A percentile compares a stretch with the other conserved stretches of the same genome.
These are phyloP conservation scores for Botryotinia globosa DNA, from an alignment of 2,329 filamentous ascomycete species.

Conservation along the genomic window DNA sequence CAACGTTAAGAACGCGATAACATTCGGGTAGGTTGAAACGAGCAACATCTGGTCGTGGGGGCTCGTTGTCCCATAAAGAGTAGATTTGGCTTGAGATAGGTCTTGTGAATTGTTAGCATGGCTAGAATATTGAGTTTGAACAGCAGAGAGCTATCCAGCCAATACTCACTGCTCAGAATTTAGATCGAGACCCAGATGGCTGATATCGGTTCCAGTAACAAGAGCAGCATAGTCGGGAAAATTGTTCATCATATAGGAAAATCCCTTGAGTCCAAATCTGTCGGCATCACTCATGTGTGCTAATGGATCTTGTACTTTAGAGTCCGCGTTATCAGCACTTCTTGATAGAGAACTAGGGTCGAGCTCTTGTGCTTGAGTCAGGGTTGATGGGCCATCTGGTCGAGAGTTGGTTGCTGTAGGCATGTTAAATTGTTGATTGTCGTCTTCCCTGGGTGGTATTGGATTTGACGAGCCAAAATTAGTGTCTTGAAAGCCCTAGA, in stretches of 20 bases:
- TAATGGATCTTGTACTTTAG: conserved; percentile 55
- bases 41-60: conserved; percentile 56
- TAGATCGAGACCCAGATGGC: conserved; percentile 56
- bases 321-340: conserved; percentile 31
- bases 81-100: conserved; percentile 57
- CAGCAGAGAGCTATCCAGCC: conserved; percentile 11
- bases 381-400: conserved; percentile 24
- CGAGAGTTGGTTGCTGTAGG: conserved; percentile 24
- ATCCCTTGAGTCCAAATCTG: conserved; percentile 63
- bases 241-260: conserved; percentile 58
- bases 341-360: conserved; percentile 28
- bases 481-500: conserved; percentile 30
- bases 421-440: conserved; percentile 27
- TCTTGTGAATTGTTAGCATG: conserved; percentile 23
- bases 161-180: conserved; percentile 55
- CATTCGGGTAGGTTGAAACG: conserved; percentile 62
- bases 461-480: conserved; percentile 30
- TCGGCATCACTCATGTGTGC: conserved; percentile 60
- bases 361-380: conserved; percentile 28
- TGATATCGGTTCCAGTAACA: conserved; percentile 58
- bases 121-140: neutral
- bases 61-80: conserved; percentile 59
- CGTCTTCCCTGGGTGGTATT: conserved; percentile 29
- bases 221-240: conserved; percentile 61
- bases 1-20: conserved; percentile 65